Conservation (phyloP, 2,329 filamentous ascomycete species). For the Alternaria postmessia region DNA sequence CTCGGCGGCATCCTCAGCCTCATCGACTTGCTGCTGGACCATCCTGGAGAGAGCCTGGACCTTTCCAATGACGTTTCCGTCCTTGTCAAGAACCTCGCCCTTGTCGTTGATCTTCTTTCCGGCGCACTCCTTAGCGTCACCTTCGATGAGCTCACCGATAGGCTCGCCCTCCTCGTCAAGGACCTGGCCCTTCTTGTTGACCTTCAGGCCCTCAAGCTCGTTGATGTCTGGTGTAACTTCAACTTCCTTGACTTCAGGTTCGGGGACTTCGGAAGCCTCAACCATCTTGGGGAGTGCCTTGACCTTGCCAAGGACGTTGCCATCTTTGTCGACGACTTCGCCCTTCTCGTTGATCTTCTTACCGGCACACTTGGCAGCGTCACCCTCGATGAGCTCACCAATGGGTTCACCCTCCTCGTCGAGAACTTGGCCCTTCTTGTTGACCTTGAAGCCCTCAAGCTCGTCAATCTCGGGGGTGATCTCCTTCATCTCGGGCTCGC, state of each 20-base stretch:
- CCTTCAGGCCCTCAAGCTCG: slow-evolving; percentile 62
- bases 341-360: slow-evolving; percentile 72
- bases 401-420: slow-evolving; percentile 63
- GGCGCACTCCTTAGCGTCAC: slow-evolving; percentile 68
- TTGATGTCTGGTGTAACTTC: slow-evolving; percentile 56
- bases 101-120: slow-evolving; percentile 71
- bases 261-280: slow-evolving; percentile 25
- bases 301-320: slow-evolving; percentile 69
- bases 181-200: slow-evolving; percentile 66
- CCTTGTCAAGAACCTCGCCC: slow-evolving; percentile 70
- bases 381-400: slow-evolving; percentile 64
- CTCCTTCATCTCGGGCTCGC: slow-evolving; percentile 52
- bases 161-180: slow-evolving; percentile 62
- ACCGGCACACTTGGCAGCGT: slow-evolving; percentile 69
- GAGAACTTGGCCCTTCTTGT: slow-evolving; percentile 64
- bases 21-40: slow-evolving; percentile 46
- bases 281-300: slow-evolving; percentile 59
- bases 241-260: slow-evolving; percentile 52
- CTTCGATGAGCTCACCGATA: slow-evolving; percentile 63
- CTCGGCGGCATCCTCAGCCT: slow-evolving; percentile 41
- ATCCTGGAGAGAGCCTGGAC: slow-evolving; percentile 62
- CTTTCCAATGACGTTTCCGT: slow-evolving; percentile 69
- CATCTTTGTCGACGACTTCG: slow-evolving; percentile 70
- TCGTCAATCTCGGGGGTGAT: slow-evolving; percentile 57
- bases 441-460: slow-evolving; percentile 64